Evolutionary conservation across 2,329 filamentous ascomycete species (phyloP), one percentile per base, ranked within the genome.

Genomic region (Fusarium foetens): DNA sequence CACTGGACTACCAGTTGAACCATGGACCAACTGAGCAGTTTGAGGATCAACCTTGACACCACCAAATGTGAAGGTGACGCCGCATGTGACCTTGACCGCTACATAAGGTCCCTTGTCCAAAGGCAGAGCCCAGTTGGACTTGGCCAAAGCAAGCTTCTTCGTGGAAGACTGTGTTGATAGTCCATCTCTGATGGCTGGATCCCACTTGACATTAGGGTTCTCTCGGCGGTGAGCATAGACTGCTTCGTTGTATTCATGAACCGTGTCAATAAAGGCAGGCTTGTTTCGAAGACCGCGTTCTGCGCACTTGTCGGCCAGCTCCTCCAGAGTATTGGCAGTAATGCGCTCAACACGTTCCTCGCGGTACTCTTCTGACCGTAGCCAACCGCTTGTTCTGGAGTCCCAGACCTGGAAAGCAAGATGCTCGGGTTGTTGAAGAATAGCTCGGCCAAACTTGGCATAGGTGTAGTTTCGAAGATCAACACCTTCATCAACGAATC

Each of bases 401-500:
- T 67, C 64, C 64, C 64, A 67, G 19, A 67, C 46, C 17, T 67
- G 64, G 12, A 67, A 67, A 0, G 64, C 64, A 2, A 67, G 13
- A 29, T 66, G 63, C n/a, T 67, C 64, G 13, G 64, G 64, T 6
- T 67, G 64, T 12, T 67, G 63, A 1, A 67, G 63, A 12, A 67
- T 67, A 14, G 64, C 64, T 14, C 64, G 63, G 0, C 64, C 64
- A 16, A 67, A 67, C 14, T 61, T 67, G 19, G 64, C 64, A 21
- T 67, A 67, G 13, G 64, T 67, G 10, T 67, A 67, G 19, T 67
- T 67, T 17, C 64, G 48, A 23, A 67, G 10, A 14, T 67, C 64
- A 1, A 67, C n/a, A 3, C 64, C 64, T 12, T 67, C 64, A 11
- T 67, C 64, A 1, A 67, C 64, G 2, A 67, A 67, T 3, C 63